Conservation (phyloP, 805 yeast species). For the Starmerella cellae region DNA sequence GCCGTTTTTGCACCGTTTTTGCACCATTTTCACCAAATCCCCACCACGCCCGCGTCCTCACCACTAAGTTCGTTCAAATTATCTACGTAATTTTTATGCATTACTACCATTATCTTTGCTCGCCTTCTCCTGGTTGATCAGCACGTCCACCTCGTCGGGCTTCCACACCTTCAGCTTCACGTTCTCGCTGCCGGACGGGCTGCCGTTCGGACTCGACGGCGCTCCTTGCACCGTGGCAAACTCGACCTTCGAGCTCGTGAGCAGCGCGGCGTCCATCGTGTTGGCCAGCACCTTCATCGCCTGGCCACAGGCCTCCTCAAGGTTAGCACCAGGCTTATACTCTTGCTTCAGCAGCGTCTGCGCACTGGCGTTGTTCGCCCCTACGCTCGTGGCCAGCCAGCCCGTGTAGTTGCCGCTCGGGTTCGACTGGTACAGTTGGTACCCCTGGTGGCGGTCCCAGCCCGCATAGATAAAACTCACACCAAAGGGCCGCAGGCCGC, state of each 20-base stretch:
- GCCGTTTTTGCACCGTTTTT: no score
- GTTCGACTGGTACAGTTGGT: constrained; percentile 85
- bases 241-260: constrained; percentile 82
- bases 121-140: constrained; percentile 47
- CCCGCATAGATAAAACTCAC: constrained; percentile 95
- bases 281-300: constrained; percentile 86
- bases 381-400: constrained; percentile 96
- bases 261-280: constrained; percentile 79
- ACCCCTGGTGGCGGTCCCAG: constrained; percentile 75
- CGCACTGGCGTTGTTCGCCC: constrained; percentile 92
- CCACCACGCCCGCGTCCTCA: no score
- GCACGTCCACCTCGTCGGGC: constrained; percentile 59
- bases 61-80: no score
- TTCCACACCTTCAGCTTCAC: constrained; percentile 63
- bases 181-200: constrained; percentile 20
- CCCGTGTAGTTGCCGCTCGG: constrained; percentile 97
- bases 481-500: constrained; percentile 97
- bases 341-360: constrained; percentile 93
- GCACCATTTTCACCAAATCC: no score
- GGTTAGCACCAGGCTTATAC: constrained; percentile 64
- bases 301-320: constrained; percentile 61
- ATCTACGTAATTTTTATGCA: no score
- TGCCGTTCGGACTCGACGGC: constrained; percentile 21
- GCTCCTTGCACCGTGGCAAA: constrained; percentile 47
- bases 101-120: neutral